Base-by-base conservation (phyloP, 371 early-diverging fungal genomes). In the Encephalitozoon romaleae region DNA sequence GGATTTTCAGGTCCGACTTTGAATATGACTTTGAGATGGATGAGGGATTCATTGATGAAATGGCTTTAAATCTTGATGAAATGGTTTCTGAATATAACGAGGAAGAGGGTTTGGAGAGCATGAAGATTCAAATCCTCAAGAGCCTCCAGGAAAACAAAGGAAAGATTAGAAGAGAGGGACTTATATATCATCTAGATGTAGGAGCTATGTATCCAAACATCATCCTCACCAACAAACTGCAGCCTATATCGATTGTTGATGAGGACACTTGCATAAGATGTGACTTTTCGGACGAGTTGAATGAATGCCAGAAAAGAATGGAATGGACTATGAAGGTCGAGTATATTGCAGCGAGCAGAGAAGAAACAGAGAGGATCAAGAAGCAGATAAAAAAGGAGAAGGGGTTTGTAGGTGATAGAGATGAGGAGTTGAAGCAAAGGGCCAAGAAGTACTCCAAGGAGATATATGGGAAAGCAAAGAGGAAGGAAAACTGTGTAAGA, bases 121-220 rank as follows among this genome's bases (percentile, higher is more conserved):
- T 75, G 28, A 80, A 77, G 32, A 5, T 51, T 18, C 42, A 72
- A 21, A 67, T 83, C 0, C 45, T 49, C 6, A 34, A 63, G 9
- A 55, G 75, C 9, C 54, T 82, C 15, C 42, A 8, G 25, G 63
- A 71, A 28, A 28, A 30, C 32, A 70, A 1, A 34, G 72, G 64
- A 12, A 38, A 66, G n/a, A 34, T 70, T n/a, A 15, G 23, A 9
- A 4, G 21, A 26, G 74, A 64, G 12, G 82, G 77, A 18, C 34
- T 30, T 41, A 93, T 99, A 69, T 99, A 98, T 85, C 98, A 99
- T 81, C 88, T 99, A 86, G 99, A 99, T 85, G 97, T 99, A 2
- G 98, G 93, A 0, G 96, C 98, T 28, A 97, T 99, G 98, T 98
- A 98, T 82, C 97, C 99, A 15, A 98, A 98, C 81, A 98, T 99